Conservation (phyloP, 208 protist genomes). For the Leishmania gerbilli region DNA sequence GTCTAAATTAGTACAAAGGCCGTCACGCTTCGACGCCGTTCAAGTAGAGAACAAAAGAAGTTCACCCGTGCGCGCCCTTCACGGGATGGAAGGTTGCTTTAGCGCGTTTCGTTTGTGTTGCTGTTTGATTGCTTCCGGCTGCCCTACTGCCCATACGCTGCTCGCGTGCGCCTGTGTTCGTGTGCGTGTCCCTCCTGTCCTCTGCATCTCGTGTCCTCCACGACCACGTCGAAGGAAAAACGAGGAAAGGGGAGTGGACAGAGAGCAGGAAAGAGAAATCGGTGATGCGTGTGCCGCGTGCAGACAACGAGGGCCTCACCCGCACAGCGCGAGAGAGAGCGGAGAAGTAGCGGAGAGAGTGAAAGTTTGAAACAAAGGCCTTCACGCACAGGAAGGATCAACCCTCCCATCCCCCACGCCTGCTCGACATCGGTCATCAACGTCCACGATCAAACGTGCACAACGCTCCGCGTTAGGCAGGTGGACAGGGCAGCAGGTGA, state of each 20-base stretch:
- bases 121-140: neutral
- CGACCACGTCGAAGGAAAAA: neutral
- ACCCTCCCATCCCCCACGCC: neutral
- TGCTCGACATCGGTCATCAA: neutral
- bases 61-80: neutral
- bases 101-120: neutral
- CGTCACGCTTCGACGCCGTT: neutral
- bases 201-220: conserved; percentile 6
- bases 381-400: neutral
- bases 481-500: neutral
- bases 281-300: neutral
- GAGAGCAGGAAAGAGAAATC: neutral
- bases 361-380: neutral
- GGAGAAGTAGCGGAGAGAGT: neutral
- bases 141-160: neutral
- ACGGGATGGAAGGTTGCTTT: neutral
- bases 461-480: neutral
- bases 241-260: neutral
- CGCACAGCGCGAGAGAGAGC: neutral
- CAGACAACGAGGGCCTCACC: neutral
- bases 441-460: neutral
- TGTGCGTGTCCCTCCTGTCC: neutral
- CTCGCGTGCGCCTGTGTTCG: neutral
- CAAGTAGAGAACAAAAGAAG: neutral
- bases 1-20: neutral